A percentile compares a stretch with the other conserved stretches of the same genome.
These are phyloP conservation scores for Monosporozyma yasuniensis DNA, from an alignment of 805 yeast genomes.

Conservation along the genomic window DNA sequence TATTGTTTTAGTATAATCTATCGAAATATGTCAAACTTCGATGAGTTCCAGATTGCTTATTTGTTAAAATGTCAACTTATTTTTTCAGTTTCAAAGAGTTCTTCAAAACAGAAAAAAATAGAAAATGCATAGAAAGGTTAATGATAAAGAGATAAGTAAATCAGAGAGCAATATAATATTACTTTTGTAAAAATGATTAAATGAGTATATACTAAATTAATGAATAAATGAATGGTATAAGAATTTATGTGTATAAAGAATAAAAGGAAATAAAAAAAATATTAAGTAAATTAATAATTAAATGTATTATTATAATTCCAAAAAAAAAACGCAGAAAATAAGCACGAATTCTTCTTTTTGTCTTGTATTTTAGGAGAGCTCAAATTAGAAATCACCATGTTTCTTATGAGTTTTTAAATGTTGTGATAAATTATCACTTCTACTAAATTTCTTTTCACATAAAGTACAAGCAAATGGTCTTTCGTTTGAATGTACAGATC, in stretches of 20 bases:
- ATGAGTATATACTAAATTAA: neutral
- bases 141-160: neutral
- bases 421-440: constrained; percentile 60
- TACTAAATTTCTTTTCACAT: constrained; percentile 54
- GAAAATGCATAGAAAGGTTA: neutral
- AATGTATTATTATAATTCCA: neutral
- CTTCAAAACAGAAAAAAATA: neutral
- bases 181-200: neutral
- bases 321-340: neutral
- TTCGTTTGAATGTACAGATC: constrained; percentile 56
- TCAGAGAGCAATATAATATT: neutral
- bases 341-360: neutral
- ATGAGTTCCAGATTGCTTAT: too few relatives aligned
- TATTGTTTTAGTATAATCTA: neutral
- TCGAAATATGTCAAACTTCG: too few relatives aligned
- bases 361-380: neutral
- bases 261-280: neutral
- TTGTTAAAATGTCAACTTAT: too few relatives aligned
- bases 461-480: constrained; percentile 51
- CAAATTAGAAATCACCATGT: constrained; percentile 26
- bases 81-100: too few relatives aligned
- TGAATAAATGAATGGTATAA: neutral
- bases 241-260: neutral
- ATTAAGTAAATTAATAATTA: neutral
- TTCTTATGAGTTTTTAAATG: constrained; percentile 49